These are phyloP conservation scores for Aspergillus awamori DNA, from an alignment of 2,329 filamentous ascomycete species.

Conservation along the genomic window DNA sequence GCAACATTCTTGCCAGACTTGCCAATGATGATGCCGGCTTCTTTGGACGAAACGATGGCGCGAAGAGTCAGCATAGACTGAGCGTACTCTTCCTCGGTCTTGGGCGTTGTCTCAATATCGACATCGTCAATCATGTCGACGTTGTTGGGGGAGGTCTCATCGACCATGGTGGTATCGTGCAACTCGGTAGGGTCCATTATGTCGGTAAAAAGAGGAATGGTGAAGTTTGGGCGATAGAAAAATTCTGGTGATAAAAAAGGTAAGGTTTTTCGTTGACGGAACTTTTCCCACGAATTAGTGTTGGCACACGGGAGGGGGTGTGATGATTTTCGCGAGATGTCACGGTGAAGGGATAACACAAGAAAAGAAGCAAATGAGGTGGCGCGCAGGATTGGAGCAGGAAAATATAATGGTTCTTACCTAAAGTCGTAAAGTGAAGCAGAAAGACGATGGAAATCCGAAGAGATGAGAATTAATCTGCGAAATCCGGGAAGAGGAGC, in stretches of 20 bases:
- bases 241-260: background rate
- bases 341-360: conserved; percentile 2
- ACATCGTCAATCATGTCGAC: conserved; percentile 66
- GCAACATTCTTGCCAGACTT: conserved; percentile 99
- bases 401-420: background rate
- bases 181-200: conserved; percentile 65
- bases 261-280: background rate
- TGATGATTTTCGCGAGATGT: conserved; percentile 7
- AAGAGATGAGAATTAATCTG: conserved; percentile 1
- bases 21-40: conserved; percentile 98
- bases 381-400: background rate
- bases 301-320: background rate
- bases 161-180: conserved; percentile 59
- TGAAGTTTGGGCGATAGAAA: background rate
- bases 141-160: conserved; percentile 64
- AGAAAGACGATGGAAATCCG: background rate
- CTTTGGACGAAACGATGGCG: conserved; percentile 97
- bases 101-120: conserved; percentile 78
- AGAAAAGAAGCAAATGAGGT: background rate
- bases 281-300: background rate
- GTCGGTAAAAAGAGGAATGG: conserved; percentile 15
- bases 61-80: conserved; percentile 89
- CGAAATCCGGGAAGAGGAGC: conserved; percentile 4
- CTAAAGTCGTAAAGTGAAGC: conserved; percentile 1
- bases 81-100: conserved; percentile 96